A percentile compares a stretch with the other conserved stretches of the same genome.
Evolutionary conservation across 495 filamentous ascomycete genomes (phyloP).

Genomic region (Xylaria acuta): DNA sequence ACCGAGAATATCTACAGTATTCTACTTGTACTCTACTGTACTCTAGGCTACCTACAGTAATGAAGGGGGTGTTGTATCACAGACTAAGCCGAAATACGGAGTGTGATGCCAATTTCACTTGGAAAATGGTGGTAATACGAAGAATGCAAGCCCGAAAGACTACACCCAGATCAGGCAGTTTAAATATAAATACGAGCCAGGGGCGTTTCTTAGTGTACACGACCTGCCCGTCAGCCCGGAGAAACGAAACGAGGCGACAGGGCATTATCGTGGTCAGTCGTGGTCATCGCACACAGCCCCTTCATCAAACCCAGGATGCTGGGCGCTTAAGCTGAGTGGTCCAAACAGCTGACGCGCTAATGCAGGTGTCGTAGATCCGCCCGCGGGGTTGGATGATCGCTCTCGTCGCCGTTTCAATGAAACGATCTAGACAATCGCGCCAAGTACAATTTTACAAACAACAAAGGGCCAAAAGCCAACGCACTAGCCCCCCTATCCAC

Average conservation of each 20-base stretch:
- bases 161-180: background rate
- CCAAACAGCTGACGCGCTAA: background rate
- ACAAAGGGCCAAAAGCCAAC: constrained; percentile 4
- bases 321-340: constrained; percentile 22
- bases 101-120: background rate
- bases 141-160: background rate
- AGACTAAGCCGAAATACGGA: background rate
- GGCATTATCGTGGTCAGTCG: background rate
- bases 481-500: background rate
- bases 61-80: background rate
- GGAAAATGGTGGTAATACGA: background rate
- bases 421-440: constrained; percentile 21
- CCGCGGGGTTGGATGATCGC: constrained; percentile 19
- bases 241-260: background rate
- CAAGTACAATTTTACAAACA: constrained; percentile 4
- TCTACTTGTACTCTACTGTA: background rate
- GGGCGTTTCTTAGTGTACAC: constrained; percentile 1
- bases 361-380: constrained; percentile 13
- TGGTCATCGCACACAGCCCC: constrained; percentile 9
- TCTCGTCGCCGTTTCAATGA: constrained; percentile 13
- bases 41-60: background rate
- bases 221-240: background rate
- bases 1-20: background rate
- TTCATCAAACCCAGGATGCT: constrained; percentile 11
- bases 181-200: constrained; percentile 15